Base-by-base conservation (phyloP, 495 filamentous ascomycete genomes). In the Aspergillus asperescens region DNA sequence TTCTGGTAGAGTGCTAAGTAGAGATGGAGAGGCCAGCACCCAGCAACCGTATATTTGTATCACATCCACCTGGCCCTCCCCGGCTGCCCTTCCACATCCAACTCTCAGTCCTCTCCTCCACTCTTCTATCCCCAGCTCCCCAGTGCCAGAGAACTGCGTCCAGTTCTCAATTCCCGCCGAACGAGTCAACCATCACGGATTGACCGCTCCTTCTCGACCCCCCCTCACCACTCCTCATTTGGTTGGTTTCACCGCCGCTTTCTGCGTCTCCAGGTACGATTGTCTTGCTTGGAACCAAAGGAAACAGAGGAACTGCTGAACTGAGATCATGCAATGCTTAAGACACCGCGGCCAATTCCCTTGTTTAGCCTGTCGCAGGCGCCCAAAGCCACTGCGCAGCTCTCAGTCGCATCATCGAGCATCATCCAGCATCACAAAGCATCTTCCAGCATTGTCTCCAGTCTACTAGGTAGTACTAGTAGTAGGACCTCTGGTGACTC, bases 351-450 rank as follows among this genome's bases (percentile, higher is more conserved):
- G 20, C 16, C 27, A 8, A 28, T 32, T 46, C 19, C n/a, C 43
- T 34, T 19, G 10, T 13, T 43, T 32, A 19, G 15, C 23, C 43
- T 5, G 13, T 42, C 22, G 39, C 18, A 23, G 25, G 19, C 22
- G 22, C 18, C 9, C 28, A 18, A 23, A 31, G 43, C 50, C 40
- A 44, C 48, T 25, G 38, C 42, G 19, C 16, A 41, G 19, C 47
- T 12, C 4, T 29, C 25, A 27, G 27, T 23, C 6, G 40, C 20
- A 31, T 27, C 32, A 35, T 27, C 20, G 32, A n/a, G 48, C 40
- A 22, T 35, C 40, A 24, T 9, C 46, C 43, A 52, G 52, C 49
- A 56, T 56, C 57, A 60, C 50, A 45, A 22, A 61, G 58, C 50
- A 39, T 53, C 42, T 49, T 54, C 54, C 31, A 32, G 23, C 42